A percentile compares a stretch with the other conserved stretches of the same genome.
phyloP scores from a whole-genome alignment of 1,284 basidiomycete species.

The Pseudozyma thailandica region DNA sequence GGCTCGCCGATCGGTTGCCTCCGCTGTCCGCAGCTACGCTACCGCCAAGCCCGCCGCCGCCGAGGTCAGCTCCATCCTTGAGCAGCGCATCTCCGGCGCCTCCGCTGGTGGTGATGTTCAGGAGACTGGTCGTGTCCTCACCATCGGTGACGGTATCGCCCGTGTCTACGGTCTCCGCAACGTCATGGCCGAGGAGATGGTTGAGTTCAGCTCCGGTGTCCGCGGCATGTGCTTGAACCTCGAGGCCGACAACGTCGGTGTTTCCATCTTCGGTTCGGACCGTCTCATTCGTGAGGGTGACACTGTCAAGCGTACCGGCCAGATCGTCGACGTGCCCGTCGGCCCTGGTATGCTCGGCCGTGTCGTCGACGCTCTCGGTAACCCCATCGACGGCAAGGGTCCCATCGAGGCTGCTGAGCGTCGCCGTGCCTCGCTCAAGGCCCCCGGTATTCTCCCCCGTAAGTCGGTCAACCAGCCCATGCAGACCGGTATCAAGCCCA shows the following conservation, averaged over 20 bases:
- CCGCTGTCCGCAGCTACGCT: conserved; percentile 77
- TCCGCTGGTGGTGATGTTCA: conserved; percentile 91
- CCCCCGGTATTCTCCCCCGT: conserved; percentile 97
- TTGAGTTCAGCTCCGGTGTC: conserved; percentile 99
- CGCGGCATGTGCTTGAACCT: conserved; percentile 94
- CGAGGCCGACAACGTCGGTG: conserved; percentile 99
- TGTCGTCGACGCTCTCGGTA: conserved; percentile 98
- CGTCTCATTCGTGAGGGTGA: conserved; percentile 99
- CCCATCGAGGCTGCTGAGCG: conserved; percentile 92
- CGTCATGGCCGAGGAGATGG: conserved; percentile 98
- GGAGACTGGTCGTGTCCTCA: conserved; percentile 98
- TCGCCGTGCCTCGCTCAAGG: conserved; percentile 96
- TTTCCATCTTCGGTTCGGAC: conserved; percentile 99
- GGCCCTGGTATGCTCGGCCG: conserved; percentile 95
- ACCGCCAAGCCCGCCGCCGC: conserved; percentile 98
- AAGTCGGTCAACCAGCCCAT: conserved; percentile 99
- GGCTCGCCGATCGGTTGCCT: conserved; percentile 73
- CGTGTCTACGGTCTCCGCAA: conserved; percentile 88
- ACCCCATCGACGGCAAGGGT: conserved; percentile 99
- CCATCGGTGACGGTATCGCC: conserved; percentile 99
- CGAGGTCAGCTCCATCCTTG: conserved; percentile 98
- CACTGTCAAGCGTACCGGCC: conserved; percentile 99
- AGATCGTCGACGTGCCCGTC: conserved; percentile 99
- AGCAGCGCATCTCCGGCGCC: conserved; percentile 95
- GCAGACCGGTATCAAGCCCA: conserved; percentile 99